A percentile compares a stretch with the other conserved stretches of the same genome.
Evolutionary conservation across 2,329 filamentous ascomycete species (phyloP).

Genomic region (Apiospora pterosperma): DNA sequence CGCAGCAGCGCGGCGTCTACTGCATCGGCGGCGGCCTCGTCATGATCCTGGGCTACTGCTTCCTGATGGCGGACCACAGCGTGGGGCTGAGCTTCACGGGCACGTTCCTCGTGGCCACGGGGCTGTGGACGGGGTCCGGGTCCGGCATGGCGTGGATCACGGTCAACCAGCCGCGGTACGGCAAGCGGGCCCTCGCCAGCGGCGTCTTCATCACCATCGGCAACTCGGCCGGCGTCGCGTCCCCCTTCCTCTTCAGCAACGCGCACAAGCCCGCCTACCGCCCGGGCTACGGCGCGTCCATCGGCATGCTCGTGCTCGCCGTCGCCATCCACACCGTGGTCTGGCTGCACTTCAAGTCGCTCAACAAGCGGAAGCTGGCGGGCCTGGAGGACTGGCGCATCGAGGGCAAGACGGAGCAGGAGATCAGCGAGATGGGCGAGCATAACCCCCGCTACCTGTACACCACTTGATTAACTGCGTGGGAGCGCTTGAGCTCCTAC

Average conservation of each 20-base stretch:
- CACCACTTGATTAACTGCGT: neutral
- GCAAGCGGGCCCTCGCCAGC: conserved; percentile 60
- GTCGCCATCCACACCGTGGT: conserved; percentile 24
- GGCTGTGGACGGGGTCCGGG: conserved; percentile 46
- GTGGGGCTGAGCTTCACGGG: conserved; percentile 59
- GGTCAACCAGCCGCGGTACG: conserved; percentile 60
- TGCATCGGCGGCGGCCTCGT: conserved; percentile 44
- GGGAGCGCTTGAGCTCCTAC: neutral
- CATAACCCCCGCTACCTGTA: conserved; percentile 8
- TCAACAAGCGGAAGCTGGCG: conserved; percentile 32
- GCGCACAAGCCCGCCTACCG: conserved; percentile 41
- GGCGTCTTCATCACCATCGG: conserved; percentile 60
- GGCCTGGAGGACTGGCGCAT: conserved; percentile 37
- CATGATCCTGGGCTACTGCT: conserved; percentile 55
- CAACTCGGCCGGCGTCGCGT: conserved; percentile 61
- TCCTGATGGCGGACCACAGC: conserved; percentile 52
- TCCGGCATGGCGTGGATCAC: conserved; percentile 39
- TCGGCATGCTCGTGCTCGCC: conserved; percentile 41
- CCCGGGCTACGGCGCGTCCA: conserved; percentile 48
- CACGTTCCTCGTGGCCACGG: conserved; percentile 60
- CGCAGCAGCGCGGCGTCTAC: conserved; percentile 54
- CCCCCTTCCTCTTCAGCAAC: conserved; percentile 52
- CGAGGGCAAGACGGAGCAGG: conserved; percentile 36
- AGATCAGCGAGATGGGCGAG: conserved; percentile 41
- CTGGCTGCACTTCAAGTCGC: conserved; percentile 25